These are phyloP conservation scores for Echria macrotheca DNA, from an alignment of 495 filamentous ascomycete genomes.

Conservation along the genomic window DNA sequence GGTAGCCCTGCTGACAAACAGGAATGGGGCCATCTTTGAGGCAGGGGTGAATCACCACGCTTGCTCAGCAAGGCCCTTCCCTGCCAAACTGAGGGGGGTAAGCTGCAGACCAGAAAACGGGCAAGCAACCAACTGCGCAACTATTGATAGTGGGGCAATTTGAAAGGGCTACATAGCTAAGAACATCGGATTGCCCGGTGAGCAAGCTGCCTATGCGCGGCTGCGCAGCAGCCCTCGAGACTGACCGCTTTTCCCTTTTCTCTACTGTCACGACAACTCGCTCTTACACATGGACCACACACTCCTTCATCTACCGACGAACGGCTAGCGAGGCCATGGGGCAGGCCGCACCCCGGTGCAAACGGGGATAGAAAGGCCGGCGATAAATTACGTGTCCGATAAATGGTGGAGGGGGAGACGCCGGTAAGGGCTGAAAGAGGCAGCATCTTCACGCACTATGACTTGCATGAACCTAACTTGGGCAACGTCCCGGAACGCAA, in stretches of 20 bases:
- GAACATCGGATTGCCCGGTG: background rate
- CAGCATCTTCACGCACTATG: background rate
- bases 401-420: background rate
- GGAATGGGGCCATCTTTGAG: too few species aligned
- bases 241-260: background rate
- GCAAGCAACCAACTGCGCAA: background rate
- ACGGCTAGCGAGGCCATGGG: background rate
- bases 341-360: background rate
- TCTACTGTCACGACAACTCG: too few species aligned
- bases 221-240: background rate
- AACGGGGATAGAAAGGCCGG: background rate
- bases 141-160: background rate
- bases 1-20: too few species aligned
- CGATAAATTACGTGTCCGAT: background rate
- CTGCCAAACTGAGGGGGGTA: too few species aligned
- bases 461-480: constrained; percentile 1
- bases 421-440: background rate
- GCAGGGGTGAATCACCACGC: too few species aligned
- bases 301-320: background rate
- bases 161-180: background rate
- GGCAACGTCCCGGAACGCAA: background rate
- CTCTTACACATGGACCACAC: too few species aligned
- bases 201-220: background rate
- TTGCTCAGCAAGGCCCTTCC: too few species aligned
- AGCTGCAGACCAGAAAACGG: background rate